A percentile compares a stretch with the other conserved stretches of the same genome.
These are phyloP conservation scores for Cetraspora pellucida DNA, from an alignment of 192 early-diverging fungal species.

Conservation along the genomic window DNA sequence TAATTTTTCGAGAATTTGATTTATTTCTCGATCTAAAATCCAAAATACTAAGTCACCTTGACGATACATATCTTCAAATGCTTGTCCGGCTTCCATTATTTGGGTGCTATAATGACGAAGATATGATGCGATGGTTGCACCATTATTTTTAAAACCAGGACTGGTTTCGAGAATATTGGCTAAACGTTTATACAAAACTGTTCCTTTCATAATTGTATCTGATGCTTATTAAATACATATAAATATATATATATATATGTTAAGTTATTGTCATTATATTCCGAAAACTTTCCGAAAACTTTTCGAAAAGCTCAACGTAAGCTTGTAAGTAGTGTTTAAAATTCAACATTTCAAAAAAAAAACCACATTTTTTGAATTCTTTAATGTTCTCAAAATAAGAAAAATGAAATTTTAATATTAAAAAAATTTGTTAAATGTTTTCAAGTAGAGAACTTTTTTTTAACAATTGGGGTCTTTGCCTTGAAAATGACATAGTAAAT, in stretches of 20 bases:
- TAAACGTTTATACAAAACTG: neutral
- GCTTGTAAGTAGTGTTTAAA: too few relatives aligned
- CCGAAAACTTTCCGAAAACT: neutral
- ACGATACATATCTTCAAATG: constrained; percentile 21
- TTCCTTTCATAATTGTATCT: neutral
- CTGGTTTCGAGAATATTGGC: constrained; percentile 20
- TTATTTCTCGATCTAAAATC: neutral
- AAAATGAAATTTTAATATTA: too few relatives aligned
- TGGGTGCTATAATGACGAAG: neutral
- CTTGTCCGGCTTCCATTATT: constrained; percentile 14
- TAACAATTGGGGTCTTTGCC: too few relatives aligned
- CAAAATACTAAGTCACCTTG: constrained; percentile 2
- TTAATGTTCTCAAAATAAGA: too few relatives aligned
- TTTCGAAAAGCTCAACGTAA: too few relatives aligned
- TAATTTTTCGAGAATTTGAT: neutral
- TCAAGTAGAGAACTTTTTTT: too few relatives aligned
- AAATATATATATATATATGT: neutral
- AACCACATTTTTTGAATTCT: too few relatives aligned
- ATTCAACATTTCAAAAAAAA: too few relatives aligned
- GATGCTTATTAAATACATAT: constrained; percentile 1
- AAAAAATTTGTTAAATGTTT: too few relatives aligned
- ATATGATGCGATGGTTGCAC: neutral
- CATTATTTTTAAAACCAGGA: neutral
- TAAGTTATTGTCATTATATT: neutral
- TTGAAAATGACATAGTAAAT: too few relatives aligned